Evolutionary conservation across 1,284 basidiomycete genomes (phyloP).

Genomic region (Apiotrichum veenhuisii): DNA sequence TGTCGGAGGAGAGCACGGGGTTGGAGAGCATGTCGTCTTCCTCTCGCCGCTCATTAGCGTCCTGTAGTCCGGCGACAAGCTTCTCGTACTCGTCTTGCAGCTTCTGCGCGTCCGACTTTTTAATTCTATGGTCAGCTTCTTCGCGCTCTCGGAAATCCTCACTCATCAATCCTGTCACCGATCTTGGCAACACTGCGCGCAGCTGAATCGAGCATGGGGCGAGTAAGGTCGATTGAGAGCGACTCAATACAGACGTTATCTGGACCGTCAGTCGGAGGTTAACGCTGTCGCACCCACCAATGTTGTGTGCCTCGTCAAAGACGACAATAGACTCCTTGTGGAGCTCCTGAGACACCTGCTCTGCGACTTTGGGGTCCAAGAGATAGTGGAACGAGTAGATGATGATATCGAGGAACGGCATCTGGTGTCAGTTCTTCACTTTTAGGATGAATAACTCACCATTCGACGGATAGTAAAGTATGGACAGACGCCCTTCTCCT

Average conservation of each 20-base stretch:
- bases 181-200: conserved; percentile 82
- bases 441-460: conserved; percentile 56
- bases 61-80: conserved; percentile 90
- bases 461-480: conserved; percentile 96
- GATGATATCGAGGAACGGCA: conserved; percentile 91
- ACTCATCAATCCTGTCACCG: conserved; percentile 92
- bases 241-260: conserved; percentile 99
- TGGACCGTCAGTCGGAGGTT: conserved; percentile 31
- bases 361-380: conserved; percentile 97
- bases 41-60: conserved; percentile 57
- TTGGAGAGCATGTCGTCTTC: conserved; percentile 87
- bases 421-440: conserved; percentile 53
- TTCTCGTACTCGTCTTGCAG: conserved; percentile 97
- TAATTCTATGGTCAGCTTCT: conserved; percentile 65
- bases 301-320: conserved; percentile 99
- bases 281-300: conserved; percentile 59
- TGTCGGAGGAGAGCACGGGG: conserved; percentile 93
- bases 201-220: conserved; percentile 96
- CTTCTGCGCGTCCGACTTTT: conserved; percentile 86
- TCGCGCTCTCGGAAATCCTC: conserved; percentile 30
- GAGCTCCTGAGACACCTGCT: conserved; percentile 96
- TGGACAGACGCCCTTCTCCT: conserved; percentile 82
- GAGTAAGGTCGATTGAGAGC: conserved; percentile 93
- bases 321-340: conserved; percentile 98
- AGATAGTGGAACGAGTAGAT: conserved; percentile 99